Evolutionary conservation across 345 rosid genomes (phyloP), one percentile per base, ranked within the genome.

Genomic region (Linum usitatissimum): DNA sequence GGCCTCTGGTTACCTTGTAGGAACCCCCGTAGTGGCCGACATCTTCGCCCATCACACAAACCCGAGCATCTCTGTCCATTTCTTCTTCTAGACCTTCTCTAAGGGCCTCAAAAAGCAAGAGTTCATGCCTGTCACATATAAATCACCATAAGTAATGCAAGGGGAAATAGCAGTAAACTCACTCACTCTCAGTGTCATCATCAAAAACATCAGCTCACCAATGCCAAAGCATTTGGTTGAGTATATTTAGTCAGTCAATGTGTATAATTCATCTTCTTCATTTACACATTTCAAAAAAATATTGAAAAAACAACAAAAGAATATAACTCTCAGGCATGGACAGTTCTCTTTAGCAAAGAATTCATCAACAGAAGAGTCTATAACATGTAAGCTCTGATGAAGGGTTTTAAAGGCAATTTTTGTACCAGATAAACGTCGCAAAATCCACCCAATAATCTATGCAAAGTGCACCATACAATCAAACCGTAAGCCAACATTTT

Each of bases 11-110:
- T 61, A 92, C 99, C 73, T 90, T 84, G 84, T 93, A 90, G 18
- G 99, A 93, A 61, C 97, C 99, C 70, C 94, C 97, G 53, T 90
- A 90, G 60, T 93, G 99, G 63, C 96, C 99, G 53, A 90, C 97
- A 64, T 93, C 99, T 83, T 93, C 99, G 23, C 99, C 99, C 87
- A 90, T 87, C 45, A 90, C 95, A 34, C 96, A 90, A 17, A 90
- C 90, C 19, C 7, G 48, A 55, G 90, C 76, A 75, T 93, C 97
- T 81, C 94, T 84, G 40, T 93, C 97, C 99, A 93, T 93, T 79
- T 93, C 99, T 78, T 93, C 99, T 75, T 87, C 99, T 58, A 93
- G 70, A 65, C 99, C 97, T 83, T 90, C 91, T 73, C 74, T 75
- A 20, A 93, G 77, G 59, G 96, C 99, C 81, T 93, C 99, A 64